Evolutionary conservation across 176 grass and related monocot species (phyloP).

Genomic region (Musa troglodytarum): DNA sequence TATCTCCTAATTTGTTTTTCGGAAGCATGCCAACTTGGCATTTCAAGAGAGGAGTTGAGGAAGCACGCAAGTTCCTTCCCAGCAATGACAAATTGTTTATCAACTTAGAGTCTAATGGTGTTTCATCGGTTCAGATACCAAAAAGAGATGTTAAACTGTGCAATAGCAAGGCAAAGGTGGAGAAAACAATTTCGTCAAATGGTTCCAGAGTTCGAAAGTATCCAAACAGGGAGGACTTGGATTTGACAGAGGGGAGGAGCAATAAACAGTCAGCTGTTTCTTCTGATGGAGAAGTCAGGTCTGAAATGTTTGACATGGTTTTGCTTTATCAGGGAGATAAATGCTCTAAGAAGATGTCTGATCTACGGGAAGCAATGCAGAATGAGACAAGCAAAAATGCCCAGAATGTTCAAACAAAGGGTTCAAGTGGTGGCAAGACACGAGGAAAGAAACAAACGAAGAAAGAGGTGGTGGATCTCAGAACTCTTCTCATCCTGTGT

Average conservation of each 20-base stretch:
- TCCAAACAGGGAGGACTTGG: constrained; percentile 9
- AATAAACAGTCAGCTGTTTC: constrained; percentile 38
- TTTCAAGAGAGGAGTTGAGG: constrained; percentile 30
- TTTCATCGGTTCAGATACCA: constrained; percentile 10
- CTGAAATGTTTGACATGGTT: constrained; percentile 44
- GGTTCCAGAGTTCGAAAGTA: constrained; percentile 8
- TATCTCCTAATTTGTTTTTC: constrained; percentile 63
- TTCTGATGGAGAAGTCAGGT: constrained; percentile 20
- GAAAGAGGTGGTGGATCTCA: constrained; percentile 30
- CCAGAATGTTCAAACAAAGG: constrained; percentile 1
- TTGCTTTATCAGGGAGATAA: constrained; percentile 24
- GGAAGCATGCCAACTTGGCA: constrained; percentile 56
- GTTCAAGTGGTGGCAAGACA: constrained; percentile 6
- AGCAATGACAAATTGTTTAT: constrained; percentile 37
- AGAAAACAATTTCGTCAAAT: constrained; percentile 8
- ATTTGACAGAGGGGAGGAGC: constrained; percentile 26
- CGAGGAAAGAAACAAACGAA: constrained; percentile 20
- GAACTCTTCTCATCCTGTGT: constrained; percentile 36
- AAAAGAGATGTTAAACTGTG: background rate
- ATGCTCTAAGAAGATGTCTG: background rate
- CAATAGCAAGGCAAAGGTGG: constrained; percentile 13
- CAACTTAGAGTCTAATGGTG: constrained; percentile 10
- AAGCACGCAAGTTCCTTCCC: constrained; percentile 33
- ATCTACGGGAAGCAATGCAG: constrained; percentile 24
- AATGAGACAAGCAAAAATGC: constrained; percentile 20